Base-by-base conservation (phyloP, 495 filamentous ascomycete species). In the Penicilliopsis zonata region DNA sequence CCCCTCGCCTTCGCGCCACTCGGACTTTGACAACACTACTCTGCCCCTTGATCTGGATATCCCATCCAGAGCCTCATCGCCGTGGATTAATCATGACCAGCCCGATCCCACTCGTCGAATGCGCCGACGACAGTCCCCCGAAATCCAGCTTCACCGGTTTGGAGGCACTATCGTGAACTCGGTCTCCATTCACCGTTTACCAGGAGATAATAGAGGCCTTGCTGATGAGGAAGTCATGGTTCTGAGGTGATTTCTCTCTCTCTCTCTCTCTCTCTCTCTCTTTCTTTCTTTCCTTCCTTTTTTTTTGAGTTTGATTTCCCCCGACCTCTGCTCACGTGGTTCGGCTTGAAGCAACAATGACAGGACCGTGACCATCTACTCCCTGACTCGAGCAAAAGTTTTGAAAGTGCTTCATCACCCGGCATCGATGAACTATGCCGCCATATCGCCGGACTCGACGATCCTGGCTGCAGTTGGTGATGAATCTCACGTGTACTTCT, bases 381-480 rank as follows among this genome's bases (percentile, higher is more conserved):
- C 78, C 20, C 63, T 96, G 5, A 65, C 74, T 9, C 65, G 71
- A 20, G 54, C 66, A 17, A 57, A 68, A 34, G 61, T 80, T 33
- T 54, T 87, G 23, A 71, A 79, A 22, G 67, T 75, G 30, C 54
- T 94, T 13, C 61, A 72, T 4, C 82, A 87, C 37, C 74, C 80
- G 23, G 76, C 80, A 40, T 76, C 71, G 34, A 88, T 94, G 59
- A 98, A 98, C 52, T 86, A 90, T 52, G 82, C 86, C 4, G 75
- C 86, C 13, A 76, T 98, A 26, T 94, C 87, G 17, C 90, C 90
- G 0, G 82, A 95, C 42, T 87, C 86, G 0, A 67, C 63, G 24
- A 54, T 92, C 12, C 69, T 96, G 4, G 65, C 86, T 3, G 82
- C 85, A 7, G 80, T 96, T 23, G 83, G 87, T 14, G 92, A 98